phyloP scores from a whole-genome alignment of 208 protist species.

The Trypanosoma avium region DNA sequence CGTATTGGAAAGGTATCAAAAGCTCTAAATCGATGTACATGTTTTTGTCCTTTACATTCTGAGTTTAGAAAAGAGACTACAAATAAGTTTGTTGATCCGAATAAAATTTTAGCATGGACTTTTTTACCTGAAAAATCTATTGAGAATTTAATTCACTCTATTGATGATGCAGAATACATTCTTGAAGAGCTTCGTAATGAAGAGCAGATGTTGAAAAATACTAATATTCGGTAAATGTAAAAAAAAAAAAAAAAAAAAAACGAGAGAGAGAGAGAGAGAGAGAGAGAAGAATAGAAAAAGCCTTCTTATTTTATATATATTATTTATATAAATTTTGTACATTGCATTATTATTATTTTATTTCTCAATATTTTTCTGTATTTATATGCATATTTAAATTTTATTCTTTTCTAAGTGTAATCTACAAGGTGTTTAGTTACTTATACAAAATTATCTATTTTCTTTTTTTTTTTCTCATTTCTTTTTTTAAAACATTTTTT shows the following conservation, averaged over 20 bases:
- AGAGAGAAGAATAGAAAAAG: no score
- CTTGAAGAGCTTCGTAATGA: conserved; percentile 30
- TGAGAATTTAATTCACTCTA: conserved; percentile 22
- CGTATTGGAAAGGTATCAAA: neutral
- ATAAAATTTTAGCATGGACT: conserved; percentile 20
- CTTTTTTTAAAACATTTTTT: neutral
- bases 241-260: no score
- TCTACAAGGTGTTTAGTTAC: no score
- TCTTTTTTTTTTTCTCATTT: neutral
- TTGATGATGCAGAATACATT: conserved; percentile 32
- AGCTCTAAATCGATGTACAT: conserved; percentile 14
- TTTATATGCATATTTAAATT: no score
- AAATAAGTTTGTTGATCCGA: neutral
- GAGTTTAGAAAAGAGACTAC: neutral
- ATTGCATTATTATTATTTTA: no score
- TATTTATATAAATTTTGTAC: no score
- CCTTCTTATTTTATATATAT: no score
- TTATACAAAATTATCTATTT: no score
- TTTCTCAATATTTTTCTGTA: no score
- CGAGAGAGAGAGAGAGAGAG: no score
- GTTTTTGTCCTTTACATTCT: conserved; percentile 10
- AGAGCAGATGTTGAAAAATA: conserved; percentile 10
- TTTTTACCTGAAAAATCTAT: conserved; percentile 20
- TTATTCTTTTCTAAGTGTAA: no score
- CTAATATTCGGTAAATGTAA: neutral